Base-by-base conservation (phyloP, 768 basidiomycete species). In the Phaffia tasmanica region DNA sequence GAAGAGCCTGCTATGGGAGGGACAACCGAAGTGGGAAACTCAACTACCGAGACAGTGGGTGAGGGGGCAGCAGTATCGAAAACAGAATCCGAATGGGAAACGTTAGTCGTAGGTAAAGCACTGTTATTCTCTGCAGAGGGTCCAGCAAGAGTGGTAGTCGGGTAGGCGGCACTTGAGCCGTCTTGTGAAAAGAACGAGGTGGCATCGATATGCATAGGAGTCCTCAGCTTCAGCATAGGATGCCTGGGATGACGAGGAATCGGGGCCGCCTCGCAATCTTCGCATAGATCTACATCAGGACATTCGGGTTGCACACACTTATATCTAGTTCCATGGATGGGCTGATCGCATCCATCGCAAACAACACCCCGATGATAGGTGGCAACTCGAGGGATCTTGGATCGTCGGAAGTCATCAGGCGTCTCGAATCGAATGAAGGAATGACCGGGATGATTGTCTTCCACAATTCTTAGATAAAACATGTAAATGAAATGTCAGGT, bases 271-370 rank as follows among this genome's bases (percentile, higher is more conserved):
- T 91, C 89, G 76, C 90, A 93, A 62, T 75, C 75, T 65, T 80
- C 79, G 76, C 89, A 93, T 21, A 92, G 80, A 72, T 93, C 90
- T 71, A 84, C 90, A 74, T 91, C 87, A 0, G 81, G 80, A 76
- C 90, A 93, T 3, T 78, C 77, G 18, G 83, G 80, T 72, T 89
- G 84, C 83, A 88, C 84, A 76, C 90, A 93, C 86, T 87, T 91
- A 77, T 83, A 91, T 19, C 89, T 84, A 62, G 80, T 74, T 3
- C 87, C 87, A 27, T 69, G 73, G 62, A 91, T 85, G 60, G 79
- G 78, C n/a, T 46, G 25, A 49, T 62, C 42, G 67, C 67, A 69
- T 2, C 57, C 57, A 58, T 69, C 67, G 53, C 67, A 69, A 23
- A 61, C 47, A 23, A 58, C 51, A 32, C 30, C 30, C 27, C 25